A percentile compares a stretch with the other conserved stretches of the same genome.
phyloP scores from a whole-genome alignment of 768 basidiomycete species.

The Dacryopinax primogenitus region DNA sequence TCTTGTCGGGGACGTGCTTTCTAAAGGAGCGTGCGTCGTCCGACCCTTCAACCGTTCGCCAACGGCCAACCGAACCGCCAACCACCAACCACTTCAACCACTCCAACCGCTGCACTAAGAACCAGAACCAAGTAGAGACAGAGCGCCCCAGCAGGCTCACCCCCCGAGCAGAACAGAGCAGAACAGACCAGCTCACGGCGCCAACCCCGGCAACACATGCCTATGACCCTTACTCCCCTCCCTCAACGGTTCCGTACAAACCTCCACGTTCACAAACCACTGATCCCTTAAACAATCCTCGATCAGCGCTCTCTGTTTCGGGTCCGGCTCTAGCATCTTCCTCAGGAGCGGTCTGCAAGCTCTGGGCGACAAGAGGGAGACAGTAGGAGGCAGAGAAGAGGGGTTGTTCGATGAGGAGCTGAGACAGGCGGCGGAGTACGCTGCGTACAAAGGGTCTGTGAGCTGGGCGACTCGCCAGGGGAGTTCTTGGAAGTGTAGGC shows the following conservation, averaged over 20 bases:
- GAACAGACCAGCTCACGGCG: background rate
- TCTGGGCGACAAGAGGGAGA: slow-evolving; percentile 78
- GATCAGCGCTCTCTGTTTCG: slow-evolving; percentile 56
- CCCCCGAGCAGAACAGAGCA: too few species aligned
- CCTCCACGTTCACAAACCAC: slow-evolving; percentile 72
- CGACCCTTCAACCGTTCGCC: too few species aligned
- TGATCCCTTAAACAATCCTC: slow-evolving; percentile 67
- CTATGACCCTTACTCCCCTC: slow-evolving; percentile 1
- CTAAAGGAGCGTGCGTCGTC: too few species aligned
- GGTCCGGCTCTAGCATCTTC: slow-evolving; percentile 92
- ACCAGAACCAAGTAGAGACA: too few species aligned
- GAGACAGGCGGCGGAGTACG: slow-evolving; percentile 43
- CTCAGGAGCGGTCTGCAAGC: slow-evolving; percentile 72
- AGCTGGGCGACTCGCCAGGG: slow-evolving; percentile 93
- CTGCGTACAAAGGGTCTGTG: slow-evolving; percentile 64
- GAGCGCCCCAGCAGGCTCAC: too few species aligned
- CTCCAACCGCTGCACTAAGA: too few species aligned
- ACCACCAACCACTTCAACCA: too few species aligned
- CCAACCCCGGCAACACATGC: background rate
- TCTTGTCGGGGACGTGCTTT: too few species aligned
- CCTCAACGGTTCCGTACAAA: slow-evolving; percentile 42
- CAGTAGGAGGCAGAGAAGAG: slow-evolving; percentile 36
- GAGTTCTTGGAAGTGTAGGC: slow-evolving; percentile 92
- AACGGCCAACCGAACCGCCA: too few species aligned
- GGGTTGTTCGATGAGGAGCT: slow-evolving; percentile 17